A percentile compares a stretch with the other conserved stretches of the same genome.
These are phyloP conservation scores for Dictyostelium intermedium DNA, from an alignment of 78 protist genomes.

Conservation along the genomic window DNA sequence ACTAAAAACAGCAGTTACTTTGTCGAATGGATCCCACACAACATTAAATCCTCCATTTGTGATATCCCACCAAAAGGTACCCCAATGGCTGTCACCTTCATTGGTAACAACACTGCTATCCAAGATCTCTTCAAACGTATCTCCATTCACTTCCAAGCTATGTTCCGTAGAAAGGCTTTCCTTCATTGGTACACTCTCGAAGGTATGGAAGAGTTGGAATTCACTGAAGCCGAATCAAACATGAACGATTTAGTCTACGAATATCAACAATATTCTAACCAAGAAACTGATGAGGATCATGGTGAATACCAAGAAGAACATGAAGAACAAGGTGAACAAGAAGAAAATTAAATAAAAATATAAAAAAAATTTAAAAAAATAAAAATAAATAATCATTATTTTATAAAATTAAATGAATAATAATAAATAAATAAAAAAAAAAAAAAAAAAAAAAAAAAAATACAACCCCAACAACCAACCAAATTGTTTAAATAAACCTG, in stretches of 20 bases:
- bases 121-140: conserved; percentile 99
- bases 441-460: too few relatives aligned
- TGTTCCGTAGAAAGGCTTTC: conserved; percentile 99
- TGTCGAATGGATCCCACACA: conserved; percentile 99
- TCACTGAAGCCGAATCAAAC: conserved; percentile 99
- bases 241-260: conserved; percentile 98
- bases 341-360: not conserved
- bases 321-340: conserved; percentile 1
- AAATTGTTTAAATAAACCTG: too few relatives aligned
- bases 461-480: too few relatives aligned
- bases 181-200: conserved; percentile 99
- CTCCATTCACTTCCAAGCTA: conserved; percentile 96
- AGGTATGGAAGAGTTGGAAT: conserved; percentile 99
- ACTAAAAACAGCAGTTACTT: conserved; percentile 96
- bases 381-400: not conserved
- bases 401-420: too few relatives aligned
- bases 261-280: conserved; percentile 95
- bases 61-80: conserved; percentile 98
- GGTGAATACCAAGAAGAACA: conserved; percentile 46
- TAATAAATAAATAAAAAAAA: too few relatives aligned
- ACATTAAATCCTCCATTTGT: conserved; percentile 98
- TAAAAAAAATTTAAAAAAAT: not conserved
- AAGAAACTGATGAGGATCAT: not conserved
- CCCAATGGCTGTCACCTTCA: conserved; percentile 97
- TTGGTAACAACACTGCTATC: conserved; percentile 98